Evolutionary conservation across 805 yeast genomes (phyloP).

Genomic region (Candida tallmaniae): DNA sequence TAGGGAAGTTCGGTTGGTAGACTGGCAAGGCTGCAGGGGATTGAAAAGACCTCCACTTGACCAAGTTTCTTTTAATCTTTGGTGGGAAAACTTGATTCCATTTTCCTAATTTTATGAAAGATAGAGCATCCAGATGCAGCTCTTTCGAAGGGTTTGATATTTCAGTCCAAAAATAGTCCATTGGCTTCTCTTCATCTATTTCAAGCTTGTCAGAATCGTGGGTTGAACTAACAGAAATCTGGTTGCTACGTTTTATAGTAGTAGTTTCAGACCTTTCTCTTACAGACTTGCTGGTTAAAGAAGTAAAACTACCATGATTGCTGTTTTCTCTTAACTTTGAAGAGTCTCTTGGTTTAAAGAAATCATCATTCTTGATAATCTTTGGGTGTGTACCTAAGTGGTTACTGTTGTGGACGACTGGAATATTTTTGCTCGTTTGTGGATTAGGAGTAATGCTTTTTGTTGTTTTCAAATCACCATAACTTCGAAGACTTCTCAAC

Average conservation of each 20-base stretch:
- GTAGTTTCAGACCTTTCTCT: conserved; percentile 11
- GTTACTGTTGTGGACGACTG: not conserved
- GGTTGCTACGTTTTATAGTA: conserved; percentile 6
- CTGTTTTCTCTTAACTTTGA: conserved; percentile 2
- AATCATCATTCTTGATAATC: conserved; percentile 7
- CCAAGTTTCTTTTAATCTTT: conserved; percentile 56
- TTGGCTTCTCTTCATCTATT: not conserved
- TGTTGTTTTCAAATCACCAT: not conserved
- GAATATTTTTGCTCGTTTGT: too few relatives aligned
- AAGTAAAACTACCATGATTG: conserved; percentile 3
- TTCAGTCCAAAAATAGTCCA: conserved; percentile 27
- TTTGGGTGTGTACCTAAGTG: conserved; percentile 2
- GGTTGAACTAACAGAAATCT: conserved; percentile 6
- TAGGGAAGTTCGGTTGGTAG: conserved; percentile 74
- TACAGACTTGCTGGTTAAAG: conserved; percentile 1
- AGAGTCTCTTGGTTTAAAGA: conserved; percentile 8
- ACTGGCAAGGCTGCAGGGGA: conserved; percentile 93
- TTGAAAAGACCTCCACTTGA: conserved; percentile 90
- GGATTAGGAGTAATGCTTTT: too few relatives aligned
- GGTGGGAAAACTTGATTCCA: conserved; percentile 92
- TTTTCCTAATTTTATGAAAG: conserved; percentile 64
- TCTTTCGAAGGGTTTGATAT: conserved; percentile 71
- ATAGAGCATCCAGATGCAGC: conserved; percentile 48
- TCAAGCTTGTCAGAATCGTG: not conserved
- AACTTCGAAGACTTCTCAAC: conserved; percentile 4